Base-by-base conservation (phyloP, 1,284 basidiomycete genomes). In the Neotropicomus parvogracilis region DNA sequence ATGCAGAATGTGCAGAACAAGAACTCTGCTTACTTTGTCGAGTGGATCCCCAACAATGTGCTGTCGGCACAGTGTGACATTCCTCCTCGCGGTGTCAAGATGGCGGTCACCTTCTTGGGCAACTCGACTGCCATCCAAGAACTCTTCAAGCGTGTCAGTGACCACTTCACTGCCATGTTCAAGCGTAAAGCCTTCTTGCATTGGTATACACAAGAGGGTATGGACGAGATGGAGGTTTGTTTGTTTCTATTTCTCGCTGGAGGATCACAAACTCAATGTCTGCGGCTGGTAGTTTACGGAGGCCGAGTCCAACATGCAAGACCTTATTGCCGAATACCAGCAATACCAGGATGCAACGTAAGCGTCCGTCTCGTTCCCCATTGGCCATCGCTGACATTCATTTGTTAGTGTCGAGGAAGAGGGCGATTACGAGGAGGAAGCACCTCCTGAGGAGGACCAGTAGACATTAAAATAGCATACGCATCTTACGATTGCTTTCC, bases 141-240 rank as follows among this genome's bases (percentile, higher is more conserved):
- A 71, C 79, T 97, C 57, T 97, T 97, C 89, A 93, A 94, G 79
- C 92, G 94, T 75, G 91, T 95, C 68, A 88, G 85, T 60, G 91
- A 95, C 69, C 95, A 97, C 72, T 98, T 98, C 83, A 91, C 90
- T 53, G 91, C 91, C 72, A 98, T 97, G 95, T 97, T 97, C 85
- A 89, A 94, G 79, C 81, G 95, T 70, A 97, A 97, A 78, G 95
- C 95, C 36, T 97, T 97, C 87, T 85, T 97, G 81, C 94, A 97
- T 74, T 97, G 94, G 91, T 95, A 97, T 75, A 97, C 92, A 38
- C 91, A 94, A 68, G 93, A 95, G 78, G 94, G 95, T 71, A 97
- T 97, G 95, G 94, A 97, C 73, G 95, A 97, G 81, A 93, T 97
- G 87, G 93, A 93, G 78, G 85, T 83, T 55, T 53, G 85, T 83